Percentiles rank a stretch among this genome's conserved stretches.
Evolutionary conservation across 805 yeast species (phyloP).

Genomic region (Sungouiella thailandica): DNA sequence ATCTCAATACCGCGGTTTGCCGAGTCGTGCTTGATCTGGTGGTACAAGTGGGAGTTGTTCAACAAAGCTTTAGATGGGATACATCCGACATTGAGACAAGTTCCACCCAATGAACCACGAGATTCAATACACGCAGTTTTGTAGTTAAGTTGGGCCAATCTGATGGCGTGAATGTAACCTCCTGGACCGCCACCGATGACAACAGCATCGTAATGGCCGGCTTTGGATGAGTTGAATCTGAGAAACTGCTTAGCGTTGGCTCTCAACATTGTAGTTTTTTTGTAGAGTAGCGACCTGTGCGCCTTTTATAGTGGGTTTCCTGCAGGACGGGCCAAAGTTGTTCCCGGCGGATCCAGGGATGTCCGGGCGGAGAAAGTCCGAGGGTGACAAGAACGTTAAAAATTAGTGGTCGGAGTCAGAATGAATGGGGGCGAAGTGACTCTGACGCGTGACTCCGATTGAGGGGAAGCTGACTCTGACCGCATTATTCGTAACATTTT

Average conservation of each 20-base stretch:
- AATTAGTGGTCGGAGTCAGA: no score
- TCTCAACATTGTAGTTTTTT: conserved; percentile 16
- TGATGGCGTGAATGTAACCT: conserved; percentile 98
- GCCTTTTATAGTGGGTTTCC: not conserved
- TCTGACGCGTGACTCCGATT: no score
- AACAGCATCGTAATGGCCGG: conserved; percentile 76
- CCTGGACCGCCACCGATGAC: conserved; percentile 99
- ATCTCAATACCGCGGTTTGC: conserved; percentile 87
- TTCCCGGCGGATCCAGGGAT: no score
- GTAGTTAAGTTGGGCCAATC: conserved; percentile 93
- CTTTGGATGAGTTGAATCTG: conserved; percentile 39
- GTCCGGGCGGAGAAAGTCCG: no score
- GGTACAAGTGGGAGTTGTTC: conserved; percentile 92
- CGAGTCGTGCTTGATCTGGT: conserved; percentile 82
- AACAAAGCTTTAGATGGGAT: conserved; percentile 95
- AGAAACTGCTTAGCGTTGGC: conserved; percentile 28
- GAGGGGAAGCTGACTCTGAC: no score
- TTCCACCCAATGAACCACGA: conserved; percentile 96
- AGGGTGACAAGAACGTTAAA: no score
- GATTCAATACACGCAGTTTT: conserved; percentile 96
- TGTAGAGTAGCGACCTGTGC: not conserved
- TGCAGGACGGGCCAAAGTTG: not conserved
- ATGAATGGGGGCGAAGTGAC: no score
- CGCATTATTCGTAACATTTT: no score
- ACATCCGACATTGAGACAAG: conserved; percentile 98